Evolutionary conservation across 352 stramenopile species (phyloP), one percentile per base, ranked within the genome.

Genomic region (Globisporangium okanoganense): DNA sequence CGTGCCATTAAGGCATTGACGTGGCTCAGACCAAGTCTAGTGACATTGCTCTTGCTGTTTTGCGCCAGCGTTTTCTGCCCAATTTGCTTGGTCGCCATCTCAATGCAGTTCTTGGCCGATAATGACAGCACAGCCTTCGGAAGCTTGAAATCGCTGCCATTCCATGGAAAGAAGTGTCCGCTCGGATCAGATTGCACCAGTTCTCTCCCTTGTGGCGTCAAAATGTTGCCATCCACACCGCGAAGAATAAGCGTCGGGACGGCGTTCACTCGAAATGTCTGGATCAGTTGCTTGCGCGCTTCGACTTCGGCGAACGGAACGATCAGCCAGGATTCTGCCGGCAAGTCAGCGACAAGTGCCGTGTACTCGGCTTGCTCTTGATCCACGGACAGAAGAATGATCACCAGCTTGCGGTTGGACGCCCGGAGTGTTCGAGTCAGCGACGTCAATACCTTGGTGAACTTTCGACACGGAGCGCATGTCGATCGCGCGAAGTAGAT

Each of bases 311-410:
- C 49, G 47, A 94, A 90, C 5, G 87, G 83, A 4, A 94, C 82
- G 49, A 92, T 66, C 1, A 86, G 55, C 87, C 87, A 95, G 13
- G 75, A 78, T 25, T 81, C 60, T 0, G 44, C 57, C 4, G 84
- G 84, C 25, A 94, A 58, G n/a, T 78, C 79, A 4, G 73, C 73
- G 16, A 81, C 68, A 2, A 93, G 62, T 14, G 71, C 62, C 1
- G 72, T 67, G 25, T 78, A 94, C 9, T 84, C 82, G 18, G 72
- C 60, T 48, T 85, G 72, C 9, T 88, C 78, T 60, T 85, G 69
- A 48, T 95, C 87, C 36, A 89, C 70, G 4, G 85, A 89, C 1
- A 95, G 76, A 3, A 94, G 66, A 55, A 95, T 87, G n/a, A 92
- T 61, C 44, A 77, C 66, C 31, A 95, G 76, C 22, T 78, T 74